Evolutionary conservation across 306 rosid species (phyloP).

Genomic region (Rosa chinensis): DNA sequence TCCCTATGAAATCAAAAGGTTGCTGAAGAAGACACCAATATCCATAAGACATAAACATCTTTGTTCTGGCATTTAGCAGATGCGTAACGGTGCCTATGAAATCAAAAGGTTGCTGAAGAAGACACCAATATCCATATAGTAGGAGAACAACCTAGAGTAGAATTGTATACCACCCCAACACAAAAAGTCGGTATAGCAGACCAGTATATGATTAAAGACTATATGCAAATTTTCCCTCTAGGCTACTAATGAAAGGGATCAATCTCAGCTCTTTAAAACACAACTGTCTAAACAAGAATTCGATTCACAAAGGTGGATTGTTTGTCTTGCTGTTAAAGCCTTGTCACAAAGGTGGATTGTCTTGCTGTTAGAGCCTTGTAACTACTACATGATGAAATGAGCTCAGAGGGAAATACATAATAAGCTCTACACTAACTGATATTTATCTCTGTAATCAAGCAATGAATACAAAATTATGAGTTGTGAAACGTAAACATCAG

Average conservation of each 20-base stretch:
- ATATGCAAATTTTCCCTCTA: not conserved
- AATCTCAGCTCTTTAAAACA: not conserved
- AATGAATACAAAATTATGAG: not conserved
- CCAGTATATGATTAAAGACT: not conserved
- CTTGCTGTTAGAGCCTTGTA: not conserved
- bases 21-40: not conserved
- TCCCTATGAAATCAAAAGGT: not conserved
- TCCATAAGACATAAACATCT: not conserved
- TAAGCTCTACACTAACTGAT: not conserved
- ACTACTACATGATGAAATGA: not conserved
- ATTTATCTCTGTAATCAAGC: not conserved
- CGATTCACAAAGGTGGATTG: not conserved
- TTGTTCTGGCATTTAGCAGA: not conserved
- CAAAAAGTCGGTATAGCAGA: not conserved
- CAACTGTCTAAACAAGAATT: not conserved
- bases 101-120: not conserved
- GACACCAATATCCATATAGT: not conserved
- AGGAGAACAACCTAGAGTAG: conserved; percentile 1
- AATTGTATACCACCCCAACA: not conserved
- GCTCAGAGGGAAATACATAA: not conserved
- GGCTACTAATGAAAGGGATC: not conserved
- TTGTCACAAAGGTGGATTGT: not conserved
- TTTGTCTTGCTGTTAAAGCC: not conserved
- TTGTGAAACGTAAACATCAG: not conserved
- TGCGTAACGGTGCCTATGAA: conserved; percentile 3